Evolutionary conservation across 176 grass and related monocot genomes (phyloP).

Genomic region (Aegilops tauschii): DNA sequence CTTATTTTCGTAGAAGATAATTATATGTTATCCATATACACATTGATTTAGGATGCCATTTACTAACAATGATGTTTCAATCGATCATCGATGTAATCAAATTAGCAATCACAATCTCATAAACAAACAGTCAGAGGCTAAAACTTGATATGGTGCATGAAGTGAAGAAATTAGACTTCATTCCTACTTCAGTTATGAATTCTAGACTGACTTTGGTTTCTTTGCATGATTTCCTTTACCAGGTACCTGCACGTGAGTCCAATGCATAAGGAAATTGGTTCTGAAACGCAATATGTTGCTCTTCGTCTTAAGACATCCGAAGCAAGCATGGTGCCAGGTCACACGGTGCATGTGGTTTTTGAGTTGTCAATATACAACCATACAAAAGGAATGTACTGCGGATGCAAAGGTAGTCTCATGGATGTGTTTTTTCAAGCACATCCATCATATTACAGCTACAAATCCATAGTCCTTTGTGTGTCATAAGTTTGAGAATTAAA

Average conservation of each 20-base stretch:
- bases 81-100: background rate
- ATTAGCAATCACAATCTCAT: background rate
- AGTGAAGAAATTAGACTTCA: background rate
- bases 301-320: background rate
- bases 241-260: background rate
- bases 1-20: background rate
- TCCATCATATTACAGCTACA: background rate
- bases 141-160: background rate
- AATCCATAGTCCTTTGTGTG: background rate
- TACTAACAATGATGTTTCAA: background rate
- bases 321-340: background rate
- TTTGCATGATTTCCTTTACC: background rate
- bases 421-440: background rate
- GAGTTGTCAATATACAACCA: slow-evolving; percentile 39
- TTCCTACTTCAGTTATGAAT: background rate
- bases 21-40: background rate
- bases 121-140: background rate
- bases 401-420: slow-evolving; percentile 19
- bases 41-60: background rate
- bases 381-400: slow-evolving; percentile 5
- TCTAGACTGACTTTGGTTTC: background rate
- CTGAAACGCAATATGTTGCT: slow-evolving; percentile 13
- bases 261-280: background rate
- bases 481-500: background rate
- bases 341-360: background rate